A percentile compares a stretch with the other conserved stretches of the same genome.
phyloP scores from a whole-genome alignment of 257 asterid species.

The Solanum chaucha region DNA sequence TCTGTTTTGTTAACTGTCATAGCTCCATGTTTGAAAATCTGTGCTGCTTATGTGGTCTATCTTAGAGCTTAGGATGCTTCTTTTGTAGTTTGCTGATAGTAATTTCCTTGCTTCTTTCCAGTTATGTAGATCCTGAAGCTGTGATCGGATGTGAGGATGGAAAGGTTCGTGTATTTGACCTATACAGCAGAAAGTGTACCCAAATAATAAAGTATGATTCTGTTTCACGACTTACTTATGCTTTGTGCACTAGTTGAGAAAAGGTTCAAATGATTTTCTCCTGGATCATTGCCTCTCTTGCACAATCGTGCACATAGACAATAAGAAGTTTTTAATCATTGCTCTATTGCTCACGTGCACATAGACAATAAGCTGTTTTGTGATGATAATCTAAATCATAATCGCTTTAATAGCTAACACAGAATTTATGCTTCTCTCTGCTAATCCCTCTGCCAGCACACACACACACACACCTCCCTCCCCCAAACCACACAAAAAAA shows the following conservation, averaged over 20 bases:
- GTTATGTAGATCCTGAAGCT: slow-evolving; percentile 90
- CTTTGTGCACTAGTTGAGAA: neutral
- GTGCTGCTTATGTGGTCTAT: neutral
- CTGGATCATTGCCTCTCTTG: neutral
- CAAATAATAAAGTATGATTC: slow-evolving; percentile 61
- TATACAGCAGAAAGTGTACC: slow-evolving; percentile 86
- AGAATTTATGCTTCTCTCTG: neutral
- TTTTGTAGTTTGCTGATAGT: neutral
- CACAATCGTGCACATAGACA: neutral
- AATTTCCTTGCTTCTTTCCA: slow-evolving; percentile 15
- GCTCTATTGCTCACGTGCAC: neutral
- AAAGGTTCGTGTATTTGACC: slow-evolving; percentile 79
- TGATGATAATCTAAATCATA: neutral
- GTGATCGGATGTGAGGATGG: slow-evolving; percentile 95
- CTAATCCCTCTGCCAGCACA: neutral
- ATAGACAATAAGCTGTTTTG: neutral
- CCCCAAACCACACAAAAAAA: neutral
- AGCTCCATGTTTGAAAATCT: neutral
- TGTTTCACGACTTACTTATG: neutral
- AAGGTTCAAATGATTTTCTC: neutral
- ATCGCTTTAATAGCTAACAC: neutral
- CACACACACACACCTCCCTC: too few species aligned
- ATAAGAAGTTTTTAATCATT: neutral
- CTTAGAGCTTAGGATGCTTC: neutral
- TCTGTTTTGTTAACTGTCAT: neutral